Conservation (phyloP, 2,329 filamentous ascomycete genomes). For the Colletotrichum acutatum region DNA sequence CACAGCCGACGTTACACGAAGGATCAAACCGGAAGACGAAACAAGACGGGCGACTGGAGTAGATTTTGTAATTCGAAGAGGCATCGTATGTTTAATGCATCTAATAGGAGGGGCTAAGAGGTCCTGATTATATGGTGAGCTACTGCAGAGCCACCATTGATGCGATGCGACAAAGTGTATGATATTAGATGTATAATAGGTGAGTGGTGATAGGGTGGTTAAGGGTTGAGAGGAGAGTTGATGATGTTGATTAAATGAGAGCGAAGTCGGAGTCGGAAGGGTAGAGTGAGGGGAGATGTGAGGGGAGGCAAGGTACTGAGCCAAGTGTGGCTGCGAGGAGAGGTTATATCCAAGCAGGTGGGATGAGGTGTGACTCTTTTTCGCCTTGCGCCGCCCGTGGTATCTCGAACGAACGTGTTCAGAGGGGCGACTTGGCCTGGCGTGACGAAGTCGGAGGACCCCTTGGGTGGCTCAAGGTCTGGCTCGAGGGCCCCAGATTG, state of each 20-base stretch:
- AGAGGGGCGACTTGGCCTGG: slow-evolving; percentile 36
- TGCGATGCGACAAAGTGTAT: slow-evolving; percentile 30
- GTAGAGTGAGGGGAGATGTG: slow-evolving; percentile 12
- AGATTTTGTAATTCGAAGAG: slow-evolving; percentile 58
- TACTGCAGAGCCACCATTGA: slow-evolving; percentile 44
- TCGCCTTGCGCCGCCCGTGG: slow-evolving; percentile 28
- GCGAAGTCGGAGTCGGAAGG: background rate
- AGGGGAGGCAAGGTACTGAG: slow-evolving; percentile 22
- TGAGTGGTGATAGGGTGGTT: background rate
- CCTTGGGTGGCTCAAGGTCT: slow-evolving; percentile 36
- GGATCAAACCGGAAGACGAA: slow-evolving; percentile 69
- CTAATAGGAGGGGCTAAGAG: slow-evolving; percentile 43
- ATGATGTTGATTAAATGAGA: background rate
- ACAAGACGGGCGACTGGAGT: slow-evolving; percentile 73
- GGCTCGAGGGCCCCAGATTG: slow-evolving; percentile 25
- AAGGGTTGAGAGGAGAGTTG: slow-evolving; percentile 16
- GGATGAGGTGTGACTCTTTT: slow-evolving; percentile 37
- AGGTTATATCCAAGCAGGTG: slow-evolving; percentile 36
- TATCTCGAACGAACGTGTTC: slow-evolving; percentile 37
- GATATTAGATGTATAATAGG: slow-evolving; percentile 10
- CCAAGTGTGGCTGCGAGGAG: slow-evolving; percentile 31
- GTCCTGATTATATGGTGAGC: slow-evolving; percentile 45
- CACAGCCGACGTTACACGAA: slow-evolving; percentile 62
- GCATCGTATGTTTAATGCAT: slow-evolving; percentile 62
- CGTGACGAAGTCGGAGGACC: slow-evolving; percentile 38